phyloP scores from a whole-genome alignment of 31 red algal genomes.

The Bonnemaisonia californica region DNA sequence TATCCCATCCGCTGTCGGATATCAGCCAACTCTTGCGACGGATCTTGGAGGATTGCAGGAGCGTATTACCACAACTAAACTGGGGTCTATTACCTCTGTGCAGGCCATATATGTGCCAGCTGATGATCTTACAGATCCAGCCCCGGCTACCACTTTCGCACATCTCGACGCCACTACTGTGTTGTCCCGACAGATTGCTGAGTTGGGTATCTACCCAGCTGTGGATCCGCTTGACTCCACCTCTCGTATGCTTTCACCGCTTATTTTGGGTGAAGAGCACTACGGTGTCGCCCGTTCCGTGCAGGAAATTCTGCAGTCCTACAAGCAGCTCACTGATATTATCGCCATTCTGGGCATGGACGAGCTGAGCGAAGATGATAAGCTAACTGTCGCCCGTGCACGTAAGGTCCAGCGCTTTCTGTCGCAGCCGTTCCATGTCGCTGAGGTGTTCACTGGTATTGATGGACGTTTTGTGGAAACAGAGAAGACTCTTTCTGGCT shows the following conservation, averaged over 20 bases:
- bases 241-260: slow-evolving; percentile 92
- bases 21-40: slow-evolving; percentile 97
- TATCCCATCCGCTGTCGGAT: slow-evolving; percentile 99
- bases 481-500: slow-evolving; percentile 92
- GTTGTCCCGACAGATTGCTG: slow-evolving; percentile 96
- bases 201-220: slow-evolving; percentile 99
- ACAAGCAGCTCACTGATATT: slow-evolving; percentile 98
- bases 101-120: slow-evolving; percentile 99
- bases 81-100: slow-evolving; percentile 98
- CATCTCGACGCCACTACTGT: slow-evolving; percentile 99
- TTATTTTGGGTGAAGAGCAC: slow-evolving; percentile 93
- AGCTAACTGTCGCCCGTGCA: slow-evolving; percentile 94
- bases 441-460: slow-evolving; percentile 98
- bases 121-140: slow-evolving; percentile 99
- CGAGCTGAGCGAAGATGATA: slow-evolving; percentile 97
- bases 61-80: slow-evolving; percentile 96
- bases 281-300: slow-evolving; percentile 92
- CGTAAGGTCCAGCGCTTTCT: slow-evolving; percentile 99
- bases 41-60: slow-evolving; percentile 98
- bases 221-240: slow-evolving; percentile 99
- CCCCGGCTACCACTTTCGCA: slow-evolving; percentile 98
- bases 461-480: slow-evolving; percentile 91
- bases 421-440: slow-evolving; percentile 97
- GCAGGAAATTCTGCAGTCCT: slow-evolving; percentile 94
- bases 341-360: slow-evolving; percentile 99